These are phyloP conservation scores for Coemansia aciculifera DNA, from an alignment of 192 early-diverging fungal species.

Conservation along the genomic window DNA sequence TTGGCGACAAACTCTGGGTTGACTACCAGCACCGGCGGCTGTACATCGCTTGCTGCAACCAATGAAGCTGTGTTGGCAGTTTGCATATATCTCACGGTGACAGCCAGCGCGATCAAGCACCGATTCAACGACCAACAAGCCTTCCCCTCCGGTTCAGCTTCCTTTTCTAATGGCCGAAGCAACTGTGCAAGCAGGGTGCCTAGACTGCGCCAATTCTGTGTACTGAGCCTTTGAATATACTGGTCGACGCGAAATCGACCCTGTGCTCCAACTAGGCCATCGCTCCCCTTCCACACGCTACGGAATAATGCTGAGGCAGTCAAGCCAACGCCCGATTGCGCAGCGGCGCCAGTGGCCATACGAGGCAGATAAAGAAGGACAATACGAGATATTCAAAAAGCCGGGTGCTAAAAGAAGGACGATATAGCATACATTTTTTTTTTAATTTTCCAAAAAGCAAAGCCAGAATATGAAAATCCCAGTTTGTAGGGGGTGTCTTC, in stretches of 20 bases:
- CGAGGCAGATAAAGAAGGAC: background rate
- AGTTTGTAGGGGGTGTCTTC: no score
- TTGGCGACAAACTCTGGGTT: constrained; percentile 23
- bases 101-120: constrained; percentile 16
- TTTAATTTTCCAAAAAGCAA: no score
- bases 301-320: constrained; percentile 14
- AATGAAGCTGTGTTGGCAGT: background rate
- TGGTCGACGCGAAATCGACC: constrained; percentile 18
- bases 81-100: constrained; percentile 30
- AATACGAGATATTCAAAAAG: background rate
- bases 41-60: background rate
- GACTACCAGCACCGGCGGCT: background rate
- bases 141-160: background rate
- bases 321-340: background rate
- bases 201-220: constrained; percentile 36
- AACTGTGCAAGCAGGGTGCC: constrained; percentile 33
- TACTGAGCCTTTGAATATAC: constrained; percentile 8
- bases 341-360: background rate
- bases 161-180: constrained; percentile 1
- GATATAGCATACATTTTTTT: no score
- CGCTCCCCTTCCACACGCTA: constrained; percentile 30
- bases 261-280: constrained; percentile 3
- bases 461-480: no score
- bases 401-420: background rate
- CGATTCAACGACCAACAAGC: constrained; percentile 7